phyloP scores from a whole-genome alignment of 73 alveolate species.

The Diophrys appendiculata region DNA sequence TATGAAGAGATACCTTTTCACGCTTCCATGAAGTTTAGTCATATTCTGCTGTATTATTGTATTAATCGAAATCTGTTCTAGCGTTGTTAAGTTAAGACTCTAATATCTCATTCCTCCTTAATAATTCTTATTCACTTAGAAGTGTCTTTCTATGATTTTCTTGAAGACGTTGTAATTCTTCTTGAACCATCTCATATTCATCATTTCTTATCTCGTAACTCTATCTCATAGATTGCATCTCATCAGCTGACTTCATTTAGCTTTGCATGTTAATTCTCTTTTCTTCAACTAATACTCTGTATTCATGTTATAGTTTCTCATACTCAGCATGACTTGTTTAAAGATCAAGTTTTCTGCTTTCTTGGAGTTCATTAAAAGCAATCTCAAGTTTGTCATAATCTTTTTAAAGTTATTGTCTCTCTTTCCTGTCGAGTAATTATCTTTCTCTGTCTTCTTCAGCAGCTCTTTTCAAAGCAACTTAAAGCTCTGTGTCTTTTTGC shows the following conservation, averaged over 20 bases:
- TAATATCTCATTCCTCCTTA: neutral
- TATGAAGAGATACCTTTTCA: neutral
- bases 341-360: constrained; percentile 34
- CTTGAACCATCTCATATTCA: constrained; percentile 39
- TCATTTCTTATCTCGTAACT: constrained; percentile 25
- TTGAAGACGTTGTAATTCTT: constrained; percentile 33
- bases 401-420: constrained; percentile 22
- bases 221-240: constrained; percentile 13
- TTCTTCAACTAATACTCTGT: constrained; percentile 52
- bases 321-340: constrained; percentile 16
- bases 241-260: constrained; percentile 11
- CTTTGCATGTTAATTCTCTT: constrained; percentile 28
- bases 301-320: constrained; percentile 47
- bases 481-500: constrained; percentile 34
- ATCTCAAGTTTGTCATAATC: constrained; percentile 41
- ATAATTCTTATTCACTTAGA: constrained; percentile 7
- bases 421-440: constrained; percentile 45
- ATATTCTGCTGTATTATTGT: neutral
- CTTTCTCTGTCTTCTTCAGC: constrained; percentile 47
- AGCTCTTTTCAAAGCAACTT: constrained; percentile 10
- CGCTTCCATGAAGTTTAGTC: neutral
- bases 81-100: neutral
- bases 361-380: constrained; percentile 27
- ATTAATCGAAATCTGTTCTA: neutral
- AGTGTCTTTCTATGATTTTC: constrained; percentile 42